phyloP scores from a whole-genome alignment of 2,329 filamentous ascomycete species.

The Sporothrix euskadiensis region DNA sequence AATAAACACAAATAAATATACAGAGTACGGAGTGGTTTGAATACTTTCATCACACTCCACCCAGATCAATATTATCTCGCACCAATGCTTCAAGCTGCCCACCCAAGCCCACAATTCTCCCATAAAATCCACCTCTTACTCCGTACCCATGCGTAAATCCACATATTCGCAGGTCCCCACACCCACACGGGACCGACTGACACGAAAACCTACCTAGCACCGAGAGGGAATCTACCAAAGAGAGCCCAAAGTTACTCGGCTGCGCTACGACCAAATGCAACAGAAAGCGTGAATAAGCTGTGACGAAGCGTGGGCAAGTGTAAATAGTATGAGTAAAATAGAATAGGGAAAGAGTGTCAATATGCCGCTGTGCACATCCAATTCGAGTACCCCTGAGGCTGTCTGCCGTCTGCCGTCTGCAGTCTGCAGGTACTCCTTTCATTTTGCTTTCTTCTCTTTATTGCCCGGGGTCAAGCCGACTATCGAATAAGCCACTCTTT shows the following conservation, averaged over 20 bases:
- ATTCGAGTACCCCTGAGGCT: not conserved
- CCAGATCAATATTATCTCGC: not conserved
- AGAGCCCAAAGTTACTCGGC: not conserved
- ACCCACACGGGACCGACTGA: slow-evolving; percentile 7
- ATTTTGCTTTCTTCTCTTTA: not conserved
- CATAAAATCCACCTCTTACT: not conserved
- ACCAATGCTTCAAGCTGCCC: not conserved
- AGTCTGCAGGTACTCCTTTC: not conserved
- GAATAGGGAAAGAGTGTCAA: not conserved
- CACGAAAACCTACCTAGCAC: not conserved
- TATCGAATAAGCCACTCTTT: not conserved
- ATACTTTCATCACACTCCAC: not conserved
- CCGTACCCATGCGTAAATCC: not conserved
- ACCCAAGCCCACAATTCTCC: not conserved
- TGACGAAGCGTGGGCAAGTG: not conserved
- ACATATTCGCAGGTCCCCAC: not conserved
- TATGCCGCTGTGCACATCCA: not conserved
- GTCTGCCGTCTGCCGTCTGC: too few relatives aligned
- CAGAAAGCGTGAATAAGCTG: not conserved
- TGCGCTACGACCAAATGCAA: not conserved
- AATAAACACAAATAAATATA: not conserved
- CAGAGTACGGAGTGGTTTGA: not conserved
- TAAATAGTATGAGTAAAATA: not conserved
- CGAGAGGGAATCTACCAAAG: not conserved
- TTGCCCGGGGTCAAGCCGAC: not conserved